Evolutionary conservation across 148 eudicot genomes (phyloP).

Genomic region (Drosera capensis): DNA sequence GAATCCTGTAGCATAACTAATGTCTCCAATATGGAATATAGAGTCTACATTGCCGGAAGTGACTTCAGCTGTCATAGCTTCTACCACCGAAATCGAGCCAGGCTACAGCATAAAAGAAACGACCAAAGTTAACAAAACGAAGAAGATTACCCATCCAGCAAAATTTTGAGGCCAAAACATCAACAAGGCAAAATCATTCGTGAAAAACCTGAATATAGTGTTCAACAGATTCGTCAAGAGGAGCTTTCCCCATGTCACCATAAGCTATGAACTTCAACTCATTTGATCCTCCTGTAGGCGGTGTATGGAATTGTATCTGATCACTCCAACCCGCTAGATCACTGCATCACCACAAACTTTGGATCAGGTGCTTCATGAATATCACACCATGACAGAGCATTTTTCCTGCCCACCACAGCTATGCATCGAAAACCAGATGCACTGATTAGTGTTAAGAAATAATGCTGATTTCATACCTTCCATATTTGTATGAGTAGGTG

Average conservation of each 20-base stretch:
- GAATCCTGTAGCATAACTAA: background rate
- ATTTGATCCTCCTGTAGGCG: background rate
- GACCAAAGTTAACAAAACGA: background rate
- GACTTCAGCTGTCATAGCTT: background rate
- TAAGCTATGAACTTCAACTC: background rate
- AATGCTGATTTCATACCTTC: background rate
- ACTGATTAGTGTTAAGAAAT: background rate
- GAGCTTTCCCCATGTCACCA: conserved; percentile 1
- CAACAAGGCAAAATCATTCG: background rate
- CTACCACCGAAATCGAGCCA: background rate
- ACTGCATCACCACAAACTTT: background rate
- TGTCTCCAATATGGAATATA: background rate
- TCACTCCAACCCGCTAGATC: background rate
- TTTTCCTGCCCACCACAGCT: too few relatives aligned
- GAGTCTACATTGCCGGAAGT: background rate
- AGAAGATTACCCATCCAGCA: too few relatives aligned
- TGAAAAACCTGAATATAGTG: background rate
- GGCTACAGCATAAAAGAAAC: background rate
- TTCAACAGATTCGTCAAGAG: background rate
- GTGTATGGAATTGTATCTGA: background rate
- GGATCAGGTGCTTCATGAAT: too few relatives aligned
- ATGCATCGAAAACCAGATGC: background rate
- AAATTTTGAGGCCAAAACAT: background rate
- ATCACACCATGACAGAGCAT: too few relatives aligned
- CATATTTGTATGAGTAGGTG: background rate